These are phyloP conservation scores for Sanghuangporus baumii DNA, from an alignment of 1,284 basidiomycete genomes.

Conservation along the genomic window DNA sequence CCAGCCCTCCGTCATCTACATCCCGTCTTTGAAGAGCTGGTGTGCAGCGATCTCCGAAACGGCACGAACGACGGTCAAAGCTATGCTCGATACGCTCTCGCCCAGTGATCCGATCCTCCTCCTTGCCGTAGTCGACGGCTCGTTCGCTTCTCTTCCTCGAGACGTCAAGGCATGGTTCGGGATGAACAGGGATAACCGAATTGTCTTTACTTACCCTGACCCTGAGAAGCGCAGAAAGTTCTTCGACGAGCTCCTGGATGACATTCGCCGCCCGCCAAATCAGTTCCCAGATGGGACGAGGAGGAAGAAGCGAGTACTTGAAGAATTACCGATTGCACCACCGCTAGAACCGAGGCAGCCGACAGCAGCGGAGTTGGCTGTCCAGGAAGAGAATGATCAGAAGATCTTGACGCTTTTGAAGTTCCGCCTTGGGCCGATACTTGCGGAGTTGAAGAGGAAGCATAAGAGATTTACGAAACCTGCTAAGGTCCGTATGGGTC, in stretches of 20 bases:
- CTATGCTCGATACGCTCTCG: slow-evolving; percentile 86
- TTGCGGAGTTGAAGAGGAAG: slow-evolving; percentile 88
- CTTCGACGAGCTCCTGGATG: slow-evolving; percentile 69
- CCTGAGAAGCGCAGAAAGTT: slow-evolving; percentile 64
- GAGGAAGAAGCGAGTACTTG: slow-evolving; percentile 79
- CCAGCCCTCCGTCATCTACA: slow-evolving; percentile 93
- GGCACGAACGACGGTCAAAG: slow-evolving; percentile 78
- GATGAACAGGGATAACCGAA: slow-evolving; percentile 65
- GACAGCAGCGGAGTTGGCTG: slow-evolving; percentile 76
- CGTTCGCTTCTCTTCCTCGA: slow-evolving; percentile 62
- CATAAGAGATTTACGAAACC: slow-evolving; percentile 88
- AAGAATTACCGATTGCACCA: slow-evolving; percentile 84
- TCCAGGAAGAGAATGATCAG: slow-evolving; percentile 81
- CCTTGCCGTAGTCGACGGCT: slow-evolving; percentile 83
- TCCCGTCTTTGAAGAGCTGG: slow-evolving; percentile 88
- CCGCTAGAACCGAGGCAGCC: slow-evolving; percentile 84
- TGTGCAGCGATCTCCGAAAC: slow-evolving; percentile 81
- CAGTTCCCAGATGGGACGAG: slow-evolving; percentile 90
- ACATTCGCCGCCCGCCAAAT: slow-evolving; percentile 73
- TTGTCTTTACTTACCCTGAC: slow-evolving; percentile 54
- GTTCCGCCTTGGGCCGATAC: slow-evolving; percentile 80
- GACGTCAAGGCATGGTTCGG: slow-evolving; percentile 96
- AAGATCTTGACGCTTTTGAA: slow-evolving; percentile 80
- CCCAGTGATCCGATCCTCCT: slow-evolving; percentile 91
- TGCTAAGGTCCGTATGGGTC: slow-evolving; percentile 53